phyloP scores from a whole-genome alignment of 176 grass and related monocot genomes.

The Triticum timopheevii region DNA sequence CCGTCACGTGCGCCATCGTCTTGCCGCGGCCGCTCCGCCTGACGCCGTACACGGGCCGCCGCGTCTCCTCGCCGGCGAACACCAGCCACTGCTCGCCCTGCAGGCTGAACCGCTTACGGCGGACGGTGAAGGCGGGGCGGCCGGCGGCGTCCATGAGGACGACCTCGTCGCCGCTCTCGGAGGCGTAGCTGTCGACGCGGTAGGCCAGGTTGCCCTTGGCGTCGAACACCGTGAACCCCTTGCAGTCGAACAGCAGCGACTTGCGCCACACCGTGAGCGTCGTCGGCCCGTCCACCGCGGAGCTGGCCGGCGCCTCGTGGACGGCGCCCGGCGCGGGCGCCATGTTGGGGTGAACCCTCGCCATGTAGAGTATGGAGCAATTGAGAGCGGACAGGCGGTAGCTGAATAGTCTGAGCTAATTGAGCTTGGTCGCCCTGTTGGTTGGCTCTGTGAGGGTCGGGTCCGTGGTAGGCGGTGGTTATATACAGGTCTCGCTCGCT shows the following conservation, averaged over 20 bases:
- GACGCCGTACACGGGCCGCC: conserved; percentile 46
- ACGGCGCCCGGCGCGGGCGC: background rate
- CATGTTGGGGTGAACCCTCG: conserved; percentile 6
- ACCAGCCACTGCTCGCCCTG: conserved; percentile 70
- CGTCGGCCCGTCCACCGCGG: conserved; percentile 20
- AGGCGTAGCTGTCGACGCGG: conserved; percentile 87
- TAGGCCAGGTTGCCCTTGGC: conserved; percentile 66
- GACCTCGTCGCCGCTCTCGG: conserved; percentile 34
- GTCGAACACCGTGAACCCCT: conserved; percentile 90
- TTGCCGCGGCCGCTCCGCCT: conserved; percentile 31
- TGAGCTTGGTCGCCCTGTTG: conserved; percentile 3
- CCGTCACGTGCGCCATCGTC: background rate
- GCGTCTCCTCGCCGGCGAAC: conserved; percentile 49
- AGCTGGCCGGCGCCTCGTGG: background rate
- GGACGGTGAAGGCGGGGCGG: conserved; percentile 55
- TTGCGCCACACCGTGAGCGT: conserved; percentile 94
- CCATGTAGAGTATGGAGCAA: background rate
- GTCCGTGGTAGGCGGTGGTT: background rate
- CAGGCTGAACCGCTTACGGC: conserved; percentile 80
- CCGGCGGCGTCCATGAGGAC: conserved; percentile 70
- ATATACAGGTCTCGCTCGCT: conserved; percentile 13
- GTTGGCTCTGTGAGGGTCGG: conserved; percentile 1
- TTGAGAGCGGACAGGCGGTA: background rate
- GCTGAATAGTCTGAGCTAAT: background rate
- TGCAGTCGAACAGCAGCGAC: conserved; percentile 92